A percentile compares a stretch with the other conserved stretches of the same genome.
Evolutionary conservation across 768 basidiomycete genomes (phyloP).

Genomic region (Postia placenta): DNA sequence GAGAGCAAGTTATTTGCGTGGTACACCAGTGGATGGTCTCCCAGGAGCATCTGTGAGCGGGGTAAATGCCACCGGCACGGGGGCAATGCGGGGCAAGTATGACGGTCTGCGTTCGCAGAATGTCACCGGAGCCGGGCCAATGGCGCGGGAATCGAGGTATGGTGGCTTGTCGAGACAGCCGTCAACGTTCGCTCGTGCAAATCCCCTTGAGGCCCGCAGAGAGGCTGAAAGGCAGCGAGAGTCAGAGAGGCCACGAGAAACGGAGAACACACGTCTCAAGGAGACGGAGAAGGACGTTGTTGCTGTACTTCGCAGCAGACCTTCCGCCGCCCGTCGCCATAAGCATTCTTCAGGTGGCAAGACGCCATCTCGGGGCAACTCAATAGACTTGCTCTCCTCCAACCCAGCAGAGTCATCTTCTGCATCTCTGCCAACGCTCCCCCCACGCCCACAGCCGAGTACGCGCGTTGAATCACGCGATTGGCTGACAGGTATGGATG

Average conservation of each 20-base stretch:
- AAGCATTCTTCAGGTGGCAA: constrained; percentile 23
- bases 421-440: constrained; percentile 15
- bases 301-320: constrained; percentile 26
- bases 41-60: constrained; percentile 1
- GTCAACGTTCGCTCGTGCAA: not conserved
- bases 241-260: constrained; percentile 1
- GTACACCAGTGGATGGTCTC: not conserved
- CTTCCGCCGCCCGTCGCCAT: constrained; percentile 45
- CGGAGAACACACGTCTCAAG: not conserved
- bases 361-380: constrained; percentile 6
- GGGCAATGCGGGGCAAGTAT: constrained; percentile 15
- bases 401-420: not conserved
- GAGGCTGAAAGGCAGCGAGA: constrained; percentile 10
- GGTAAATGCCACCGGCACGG: constrained; percentile 6
- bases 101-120: constrained; percentile 52
- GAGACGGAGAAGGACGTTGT: constrained; percentile 1
- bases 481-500: constrained; percentile 72
- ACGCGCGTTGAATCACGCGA: constrained; percentile 39
- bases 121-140: constrained; percentile 44
- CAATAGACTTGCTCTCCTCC: constrained; percentile 9
- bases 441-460: constrained; percentile 19
- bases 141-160: constrained; percentile 37
- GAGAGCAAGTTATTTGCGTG: constrained; percentile 4
- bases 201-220: constrained; percentile 9
- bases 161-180: not conserved